A percentile compares a stretch with the other conserved stretches of the same genome.
phyloP scores from a whole-genome alignment of 495 filamentous ascomycete genomes.

The Cudoniella acicularis region DNA sequence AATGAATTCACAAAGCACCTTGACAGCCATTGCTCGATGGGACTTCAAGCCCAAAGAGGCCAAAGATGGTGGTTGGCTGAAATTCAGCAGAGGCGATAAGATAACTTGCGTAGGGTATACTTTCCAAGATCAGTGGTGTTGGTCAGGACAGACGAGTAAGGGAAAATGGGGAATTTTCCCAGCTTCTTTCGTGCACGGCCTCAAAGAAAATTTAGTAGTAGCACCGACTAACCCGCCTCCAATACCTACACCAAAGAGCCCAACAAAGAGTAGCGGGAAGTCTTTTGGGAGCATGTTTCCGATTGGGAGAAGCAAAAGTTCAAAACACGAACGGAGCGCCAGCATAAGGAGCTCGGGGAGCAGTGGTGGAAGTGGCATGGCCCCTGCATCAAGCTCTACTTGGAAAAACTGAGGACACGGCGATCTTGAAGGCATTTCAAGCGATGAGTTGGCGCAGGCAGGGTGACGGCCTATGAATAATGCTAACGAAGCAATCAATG shows the following conservation, averaged over 20 bases:
- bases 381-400: too few relatives aligned
- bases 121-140: constrained; percentile 40
- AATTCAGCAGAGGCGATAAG: constrained; percentile 39
- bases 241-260: neutral
- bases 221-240: neutral
- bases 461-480: too few relatives aligned
- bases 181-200: constrained; percentile 23
- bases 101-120: constrained; percentile 35
- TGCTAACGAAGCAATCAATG: too few relatives aligned
- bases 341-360: constrained; percentile 5
- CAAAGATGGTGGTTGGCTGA: constrained; percentile 33
- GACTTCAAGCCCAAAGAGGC: constrained; percentile 42
- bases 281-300: neutral
- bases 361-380: neutral
- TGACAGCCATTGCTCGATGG: constrained; percentile 39
- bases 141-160: constrained; percentile 40
- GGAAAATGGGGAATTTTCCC: constrained; percentile 42
- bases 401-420: too few relatives aligned
- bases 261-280: neutral
- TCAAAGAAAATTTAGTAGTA: constrained; percentile 6
- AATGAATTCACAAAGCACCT: constrained; percentile 31
- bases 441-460: too few relatives aligned
- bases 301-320: neutral
- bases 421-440: too few relatives aligned
- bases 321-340: neutral